Evolutionary conservation across 352 stramenopile genomes (phyloP).

Genomic region (Pythium scleroteichum): DNA sequence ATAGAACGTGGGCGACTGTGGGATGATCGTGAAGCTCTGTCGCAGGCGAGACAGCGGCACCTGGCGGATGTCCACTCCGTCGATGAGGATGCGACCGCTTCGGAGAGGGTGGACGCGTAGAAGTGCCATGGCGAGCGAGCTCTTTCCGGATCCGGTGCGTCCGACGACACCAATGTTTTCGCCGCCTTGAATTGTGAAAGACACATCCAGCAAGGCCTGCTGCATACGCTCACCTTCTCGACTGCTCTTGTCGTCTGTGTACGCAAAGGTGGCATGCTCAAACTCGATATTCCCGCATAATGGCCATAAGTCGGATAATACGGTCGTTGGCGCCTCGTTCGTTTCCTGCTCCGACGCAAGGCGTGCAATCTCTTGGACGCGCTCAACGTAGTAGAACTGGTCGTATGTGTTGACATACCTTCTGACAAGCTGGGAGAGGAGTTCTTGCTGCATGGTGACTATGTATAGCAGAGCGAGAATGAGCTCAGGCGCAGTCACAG

Average conservation of each 20-base stretch:
- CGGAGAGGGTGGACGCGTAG: conserved; percentile 30
- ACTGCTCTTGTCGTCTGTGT: background rate
- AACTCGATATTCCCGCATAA: background rate
- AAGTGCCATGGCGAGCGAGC: conserved; percentile 33
- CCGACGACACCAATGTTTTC: conserved; percentile 31
- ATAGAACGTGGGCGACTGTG: conserved; percentile 88
- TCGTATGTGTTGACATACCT: background rate
- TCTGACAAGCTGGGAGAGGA: background rate
- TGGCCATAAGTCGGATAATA: background rate
- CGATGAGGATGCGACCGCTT: conserved; percentile 70
- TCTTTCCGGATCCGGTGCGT: conserved; percentile 38
- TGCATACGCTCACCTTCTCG: background rate
- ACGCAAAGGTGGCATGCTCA: background rate
- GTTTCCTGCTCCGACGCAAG: background rate
- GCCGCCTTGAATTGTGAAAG: conserved; percentile 20
- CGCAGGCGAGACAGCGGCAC: conserved; percentile 22
- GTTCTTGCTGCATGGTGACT: conserved; percentile 4
- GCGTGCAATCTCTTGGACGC: background rate
- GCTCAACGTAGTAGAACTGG: background rate
- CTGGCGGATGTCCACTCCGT: conserved; percentile 67
- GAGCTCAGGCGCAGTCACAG: background rate
- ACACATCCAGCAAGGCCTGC: conserved; percentile 22
- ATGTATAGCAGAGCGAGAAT: conserved; percentile 1
- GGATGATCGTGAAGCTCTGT: conserved; percentile 46
- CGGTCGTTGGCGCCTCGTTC: background rate